Base-by-base conservation (phyloP, 2,329 filamentous ascomycete species). In the Monosporascus sp. region DNA sequence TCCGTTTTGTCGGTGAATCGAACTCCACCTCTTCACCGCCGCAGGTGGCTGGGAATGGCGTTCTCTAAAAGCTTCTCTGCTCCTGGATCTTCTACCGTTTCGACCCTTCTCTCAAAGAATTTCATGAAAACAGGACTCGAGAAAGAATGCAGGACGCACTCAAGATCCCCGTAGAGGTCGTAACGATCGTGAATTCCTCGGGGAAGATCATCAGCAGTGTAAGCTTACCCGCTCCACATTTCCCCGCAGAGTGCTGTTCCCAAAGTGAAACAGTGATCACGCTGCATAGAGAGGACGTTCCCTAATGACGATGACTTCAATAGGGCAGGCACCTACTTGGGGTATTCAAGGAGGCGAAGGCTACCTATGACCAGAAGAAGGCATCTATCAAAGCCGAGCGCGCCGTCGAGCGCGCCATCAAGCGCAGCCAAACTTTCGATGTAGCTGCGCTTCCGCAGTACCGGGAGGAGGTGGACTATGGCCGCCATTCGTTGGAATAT, bases 271-370 rank as follows among this genome's bases (percentile, higher is more conserved):
- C 28, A 17, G 3, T 8, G 17, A 37, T n/a, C 48, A 14, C 7
- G 7, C n/a, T 37, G 37, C 7, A 38, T 38, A 40, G 45, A 46
- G 43, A 9, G 43, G 37, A 49, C 38, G 28, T 40, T 22, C 24
- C n/a, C 53, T 57, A 56, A 55, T 50, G 55, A 52, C 44, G 18
- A 20, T 51, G 11, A 18, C 17, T 49, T 52, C 46, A 37, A 54
- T 65, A 95, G 91, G 91, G 91, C 66, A 96, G 95, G 74, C 89
- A 96, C 63, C 78, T 97, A 24, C 82, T 95, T 66, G 87, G 85
- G 68, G 87, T 97, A 66, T 95, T 96, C 79, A 96, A 91, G 70
- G 91, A 97, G 68, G 93, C 92, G 58, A 91, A 90, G 68, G 84
- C 86, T 51, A 89, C 89, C 54, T 97, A 97, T 72, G 81, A 86